Base-by-base conservation (phyloP, 257 asterid genomes). In the Osmanthus fragrans region DNA sequence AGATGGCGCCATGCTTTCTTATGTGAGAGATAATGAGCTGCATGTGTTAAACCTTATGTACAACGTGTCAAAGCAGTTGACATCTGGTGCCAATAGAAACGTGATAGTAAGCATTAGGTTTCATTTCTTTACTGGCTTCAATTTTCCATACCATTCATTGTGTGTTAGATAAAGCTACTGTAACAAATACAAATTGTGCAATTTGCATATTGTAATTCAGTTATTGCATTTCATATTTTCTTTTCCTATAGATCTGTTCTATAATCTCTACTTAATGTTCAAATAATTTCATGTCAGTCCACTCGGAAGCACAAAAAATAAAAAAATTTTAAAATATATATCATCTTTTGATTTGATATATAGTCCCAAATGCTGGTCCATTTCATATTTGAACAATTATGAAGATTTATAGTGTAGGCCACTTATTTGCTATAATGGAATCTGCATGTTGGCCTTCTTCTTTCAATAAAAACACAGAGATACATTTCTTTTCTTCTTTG, bases 1-100 rank as follows among this genome's bases (percentile, higher is more conserved):
- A 4, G 97, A 91, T 84, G 97, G 99, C 71, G 83, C 96, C 76
- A 90, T 76, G 91, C 91, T 94, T 83, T 89, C 97, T 27, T 94
- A 88, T 73, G 97, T 94, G 84, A 89, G 84, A 81, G 90, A 89
- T 79, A 82, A 84, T 40, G 98, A 92, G 89, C 92, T 94, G 75
- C 91, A 89, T 33, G 89, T 90, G 83, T 80, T 87, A 25, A 90
- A 89, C 83, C 84, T 94, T 71, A 63, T 86, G 32, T 56, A 72
- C 83, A 82, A 88, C 74, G 77, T 80, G 45, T 85, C 92, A 33
- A 91, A 84, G 83, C 97, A 91, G 85, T 81, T 94, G 83, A 94
- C 98, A 39, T 36, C 56, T 34, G 97, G 96, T 29, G 93, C 98
- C 77, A 79, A 87, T 63, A 92, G 86, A 85, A 89, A 76, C 74